Evolutionary conservation across 768 basidiomycete genomes (phyloP).

Genomic region (Termitomyces sp.): DNA sequence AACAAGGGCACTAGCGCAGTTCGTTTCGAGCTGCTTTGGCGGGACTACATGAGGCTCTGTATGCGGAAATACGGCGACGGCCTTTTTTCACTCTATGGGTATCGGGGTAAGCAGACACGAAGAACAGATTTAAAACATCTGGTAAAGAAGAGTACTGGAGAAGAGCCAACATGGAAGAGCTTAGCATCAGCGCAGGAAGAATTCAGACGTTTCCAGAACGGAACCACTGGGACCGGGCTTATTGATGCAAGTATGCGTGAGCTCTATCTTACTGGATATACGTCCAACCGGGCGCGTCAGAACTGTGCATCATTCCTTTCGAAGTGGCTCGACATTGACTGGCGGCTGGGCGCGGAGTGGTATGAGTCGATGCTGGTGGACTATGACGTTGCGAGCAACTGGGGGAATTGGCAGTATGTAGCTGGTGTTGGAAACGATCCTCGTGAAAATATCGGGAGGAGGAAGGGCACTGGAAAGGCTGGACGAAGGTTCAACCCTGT

Average conservation of each 20-base stretch:
- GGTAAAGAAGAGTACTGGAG: not conserved
- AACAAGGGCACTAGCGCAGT: not conserved
- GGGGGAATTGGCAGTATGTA: conserved; percentile 3
- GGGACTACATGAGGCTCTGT: not conserved
- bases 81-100: not conserved
- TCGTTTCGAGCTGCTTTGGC: conserved; percentile 1
- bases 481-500: not conserved
- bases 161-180: not conserved
- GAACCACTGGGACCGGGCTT: not conserved
- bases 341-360: conserved; percentile 3
- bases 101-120: not conserved
- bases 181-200: not conserved
- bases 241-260: not conserved
- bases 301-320: conserved; percentile 3
- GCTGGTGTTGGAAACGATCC: conserved; percentile 5
- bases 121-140: not conserved
- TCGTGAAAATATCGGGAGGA: not conserved
- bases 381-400: conserved; percentile 2
- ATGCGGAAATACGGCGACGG: not conserved
- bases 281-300: conserved; percentile 2
- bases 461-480: not conserved
- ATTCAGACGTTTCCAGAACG: not conserved
- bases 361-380: conserved; percentile 4
- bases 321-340: not conserved
- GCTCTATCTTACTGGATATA: not conserved